phyloP scores from a whole-genome alignment of 1,139 yeast species.

The Geotrichum citri-aurantii region DNA sequence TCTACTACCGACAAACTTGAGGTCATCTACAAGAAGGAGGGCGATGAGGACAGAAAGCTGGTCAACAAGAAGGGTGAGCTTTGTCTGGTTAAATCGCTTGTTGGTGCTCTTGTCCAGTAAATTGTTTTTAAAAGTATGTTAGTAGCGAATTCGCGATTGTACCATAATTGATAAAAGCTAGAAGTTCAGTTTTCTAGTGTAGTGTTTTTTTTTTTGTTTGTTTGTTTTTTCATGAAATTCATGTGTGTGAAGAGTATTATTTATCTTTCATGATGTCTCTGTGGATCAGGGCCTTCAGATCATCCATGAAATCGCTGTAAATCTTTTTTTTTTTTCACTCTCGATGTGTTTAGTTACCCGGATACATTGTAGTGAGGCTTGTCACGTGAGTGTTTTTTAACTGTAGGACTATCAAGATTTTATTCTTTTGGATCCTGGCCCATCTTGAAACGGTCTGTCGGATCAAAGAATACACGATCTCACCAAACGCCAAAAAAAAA shows the following conservation, averaged over 20 bases:
- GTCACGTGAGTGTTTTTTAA: not conserved
- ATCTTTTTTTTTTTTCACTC: no score
- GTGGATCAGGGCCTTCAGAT: no score
- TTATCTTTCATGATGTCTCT: no score
- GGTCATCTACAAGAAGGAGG: slow-evolving; percentile 78
- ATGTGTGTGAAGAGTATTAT: no score
- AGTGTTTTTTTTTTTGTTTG: not conserved
- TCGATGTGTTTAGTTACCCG: not conserved
- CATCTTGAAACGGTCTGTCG: not conserved
- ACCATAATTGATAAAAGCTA: not conserved
- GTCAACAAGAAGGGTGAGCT: slow-evolving; percentile 71
- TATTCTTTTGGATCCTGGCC: not conserved
- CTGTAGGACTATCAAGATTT: not conserved
- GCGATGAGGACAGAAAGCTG: slow-evolving; percentile 69
- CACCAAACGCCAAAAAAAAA: no score
- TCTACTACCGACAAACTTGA: slow-evolving; percentile 70
- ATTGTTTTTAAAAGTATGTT: not conserved
- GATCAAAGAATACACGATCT: no score
- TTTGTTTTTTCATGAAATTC: not conserved
- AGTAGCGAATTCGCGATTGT: not conserved
- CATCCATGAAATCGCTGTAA: no score
- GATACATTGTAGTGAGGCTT: not conserved
- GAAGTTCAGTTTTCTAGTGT: not conserved
- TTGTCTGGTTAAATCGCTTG: slow-evolving; percentile 64
- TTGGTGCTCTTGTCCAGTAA: slow-evolving; percentile 71